These are phyloP conservation scores for Globisporangium nodosum DNA, from an alignment of 352 stramenopile species.

Conservation along the genomic window DNA sequence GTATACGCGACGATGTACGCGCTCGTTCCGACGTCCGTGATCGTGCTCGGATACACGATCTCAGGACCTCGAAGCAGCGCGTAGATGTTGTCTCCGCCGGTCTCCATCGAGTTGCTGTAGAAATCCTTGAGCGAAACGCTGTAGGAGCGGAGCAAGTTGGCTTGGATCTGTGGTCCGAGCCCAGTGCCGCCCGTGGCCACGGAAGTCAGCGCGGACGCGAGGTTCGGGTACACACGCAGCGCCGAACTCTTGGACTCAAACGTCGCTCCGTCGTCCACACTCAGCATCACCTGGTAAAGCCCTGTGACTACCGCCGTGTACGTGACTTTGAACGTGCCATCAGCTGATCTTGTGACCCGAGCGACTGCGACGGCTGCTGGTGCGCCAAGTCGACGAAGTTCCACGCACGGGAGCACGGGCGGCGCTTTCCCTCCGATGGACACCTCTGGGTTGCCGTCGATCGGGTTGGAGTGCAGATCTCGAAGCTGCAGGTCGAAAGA, in stretches of 20 bases:
- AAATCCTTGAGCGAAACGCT: conserved; percentile 32
- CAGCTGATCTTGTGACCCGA: conserved; percentile 1
- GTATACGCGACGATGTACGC: conserved; percentile 38
- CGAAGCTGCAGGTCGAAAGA: conserved; percentile 35
- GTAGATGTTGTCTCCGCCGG: conserved; percentile 30
- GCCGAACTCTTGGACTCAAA: conserved; percentile 25
- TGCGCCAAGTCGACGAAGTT: conserved; percentile 4
- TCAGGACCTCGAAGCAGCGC: conserved; percentile 28
- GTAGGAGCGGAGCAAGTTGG: conserved; percentile 20
- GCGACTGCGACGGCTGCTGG: not conserved
- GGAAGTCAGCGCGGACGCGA: conserved; percentile 27
- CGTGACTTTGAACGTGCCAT: conserved; percentile 12
- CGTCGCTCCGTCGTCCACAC: conserved; percentile 18
- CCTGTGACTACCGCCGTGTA: conserved; percentile 29
- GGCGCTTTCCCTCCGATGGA: conserved; percentile 9
- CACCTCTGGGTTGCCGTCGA: conserved; percentile 3
- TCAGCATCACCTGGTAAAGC: conserved; percentile 31
- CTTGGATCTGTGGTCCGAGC: conserved; percentile 23
- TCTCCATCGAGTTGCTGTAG: conserved; percentile 35
- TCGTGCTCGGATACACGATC: conserved; percentile 14
- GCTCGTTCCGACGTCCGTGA: conserved; percentile 32
- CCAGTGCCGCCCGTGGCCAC: conserved; percentile 20
- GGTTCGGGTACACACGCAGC: conserved; percentile 23
- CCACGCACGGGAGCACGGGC: not conserved
- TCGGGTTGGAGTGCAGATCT: conserved; percentile 25